phyloP scores from a whole-genome alignment of 2,329 filamentous ascomycete species.

The Zymoseptoria tritici region DNA sequence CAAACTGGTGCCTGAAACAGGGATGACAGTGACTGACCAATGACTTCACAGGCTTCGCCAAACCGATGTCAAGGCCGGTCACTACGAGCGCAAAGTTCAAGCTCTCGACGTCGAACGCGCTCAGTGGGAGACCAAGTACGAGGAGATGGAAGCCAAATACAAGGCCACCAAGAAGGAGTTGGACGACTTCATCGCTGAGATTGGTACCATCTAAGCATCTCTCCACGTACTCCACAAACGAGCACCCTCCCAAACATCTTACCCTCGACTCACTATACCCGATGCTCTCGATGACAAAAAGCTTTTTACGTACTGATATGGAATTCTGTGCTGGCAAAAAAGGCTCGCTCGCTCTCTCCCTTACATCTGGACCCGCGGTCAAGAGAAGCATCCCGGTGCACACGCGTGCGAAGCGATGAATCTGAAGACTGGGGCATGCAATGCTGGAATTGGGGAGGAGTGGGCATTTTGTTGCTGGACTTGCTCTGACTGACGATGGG shows the following conservation, averaged over 20 bases:
- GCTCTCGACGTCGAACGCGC: constrained; percentile 87
- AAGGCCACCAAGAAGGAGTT: constrained; percentile 76
- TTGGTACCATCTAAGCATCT: constrained; percentile 73
- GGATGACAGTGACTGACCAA: neutral
- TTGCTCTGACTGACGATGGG: too few relatives aligned
- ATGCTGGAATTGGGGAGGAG: neutral
- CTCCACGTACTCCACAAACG: neutral
- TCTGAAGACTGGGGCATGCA: neutral
- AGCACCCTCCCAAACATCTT: neutral
- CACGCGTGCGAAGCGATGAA: neutral
- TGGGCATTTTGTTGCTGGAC: too few relatives aligned
- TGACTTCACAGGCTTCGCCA: constrained; percentile 69
- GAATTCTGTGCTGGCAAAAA: neutral
- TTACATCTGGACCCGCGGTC: neutral
- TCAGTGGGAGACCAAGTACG: constrained; percentile 95
- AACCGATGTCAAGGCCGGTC: constrained; percentile 97
- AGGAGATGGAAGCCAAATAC: constrained; percentile 94
- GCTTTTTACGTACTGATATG: neutral
- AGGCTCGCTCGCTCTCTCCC: neutral
- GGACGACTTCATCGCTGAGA: constrained; percentile 81
- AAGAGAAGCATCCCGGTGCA: neutral
- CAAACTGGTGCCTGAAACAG: neutral
- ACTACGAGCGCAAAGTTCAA: constrained; percentile 99
- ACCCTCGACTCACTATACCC: neutral
- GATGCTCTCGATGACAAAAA: neutral